Conservation (phyloP, 2,329 filamentous ascomycete genomes). For the Metarhizium album region DNA sequence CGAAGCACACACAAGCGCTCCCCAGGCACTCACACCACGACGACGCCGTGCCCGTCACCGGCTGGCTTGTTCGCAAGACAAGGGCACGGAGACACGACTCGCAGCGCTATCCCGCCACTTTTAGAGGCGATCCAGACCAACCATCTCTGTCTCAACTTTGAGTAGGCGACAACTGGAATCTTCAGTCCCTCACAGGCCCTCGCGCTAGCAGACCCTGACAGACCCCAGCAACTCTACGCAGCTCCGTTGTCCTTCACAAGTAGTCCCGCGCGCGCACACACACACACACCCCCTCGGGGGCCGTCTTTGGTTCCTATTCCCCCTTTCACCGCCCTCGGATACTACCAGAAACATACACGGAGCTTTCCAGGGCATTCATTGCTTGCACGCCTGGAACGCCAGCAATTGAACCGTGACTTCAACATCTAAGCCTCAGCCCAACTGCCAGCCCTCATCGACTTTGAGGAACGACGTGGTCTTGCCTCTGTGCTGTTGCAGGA, state of each 20-base stretch:
- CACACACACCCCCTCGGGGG: neutral
- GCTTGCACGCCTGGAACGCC: neutral
- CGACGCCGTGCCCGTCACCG: neutral
- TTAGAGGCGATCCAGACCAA: constrained; percentile 2
- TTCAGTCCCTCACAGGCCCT: neutral
- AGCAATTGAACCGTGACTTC: neutral
- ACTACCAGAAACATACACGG: neutral
- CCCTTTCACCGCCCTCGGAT: constrained; percentile 1
- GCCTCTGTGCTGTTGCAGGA: neutral
- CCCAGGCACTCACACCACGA: neutral
- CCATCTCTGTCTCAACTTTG: constrained; percentile 5
- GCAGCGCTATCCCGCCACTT: neutral
- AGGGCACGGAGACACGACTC: neutral
- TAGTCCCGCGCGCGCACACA: no score
- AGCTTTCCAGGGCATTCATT: neutral
- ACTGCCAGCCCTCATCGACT: neutral
- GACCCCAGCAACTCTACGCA: neutral
- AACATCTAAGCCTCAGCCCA: neutral
- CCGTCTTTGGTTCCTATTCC: neutral
- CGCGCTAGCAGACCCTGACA: neutral
- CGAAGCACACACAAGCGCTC: neutral
- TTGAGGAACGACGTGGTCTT: neutral
- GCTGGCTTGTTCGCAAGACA: neutral
- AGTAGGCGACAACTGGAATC: neutral
- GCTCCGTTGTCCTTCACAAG: neutral